These are phyloP conservation scores for Globisporangium barbulae DNA, from an alignment of 352 stramenopile species.

Conservation along the genomic window DNA sequence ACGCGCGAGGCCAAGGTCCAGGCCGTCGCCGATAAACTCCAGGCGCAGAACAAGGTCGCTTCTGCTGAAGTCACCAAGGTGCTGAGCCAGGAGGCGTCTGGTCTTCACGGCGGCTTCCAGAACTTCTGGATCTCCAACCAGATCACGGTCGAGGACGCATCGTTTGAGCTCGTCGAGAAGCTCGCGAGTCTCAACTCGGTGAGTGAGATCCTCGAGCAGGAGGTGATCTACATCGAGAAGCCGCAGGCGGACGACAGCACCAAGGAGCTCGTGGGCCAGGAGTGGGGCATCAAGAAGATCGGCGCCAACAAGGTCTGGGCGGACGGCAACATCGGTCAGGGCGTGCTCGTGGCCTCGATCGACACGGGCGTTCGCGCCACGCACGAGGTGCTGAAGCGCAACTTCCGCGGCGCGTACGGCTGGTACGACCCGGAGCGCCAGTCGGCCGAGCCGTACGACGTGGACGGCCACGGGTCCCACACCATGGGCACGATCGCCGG, in stretches of 20 bases:
- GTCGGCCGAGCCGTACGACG: too few relatives aligned
- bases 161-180: too few relatives aligned
- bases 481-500: conserved; percentile 20
- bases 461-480: conserved; percentile 14
- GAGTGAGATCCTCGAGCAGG: not conserved
- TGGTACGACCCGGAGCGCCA: conserved; percentile 21
- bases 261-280: too few relatives aligned
- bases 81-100: too few relatives aligned
- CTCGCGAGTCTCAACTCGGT: too few relatives aligned
- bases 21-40: not conserved
- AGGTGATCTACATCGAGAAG: not conserved
- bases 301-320: conserved; percentile 14
- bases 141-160: too few relatives aligned
- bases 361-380: not conserved
- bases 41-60: conserved; percentile 4
- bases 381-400: conserved; percentile 14
- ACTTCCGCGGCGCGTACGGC: conserved; percentile 12
- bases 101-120: too few relatives aligned
- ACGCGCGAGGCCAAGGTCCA: conserved; percentile 21
- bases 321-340: conserved; percentile 7
- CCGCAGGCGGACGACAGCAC: too few relatives aligned
- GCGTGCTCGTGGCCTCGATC: conserved; percentile 17
- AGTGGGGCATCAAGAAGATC: conserved; percentile 13
- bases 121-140: too few relatives aligned
- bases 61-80: conserved; percentile 2